Base-by-base conservation (phyloP, 805 yeast species). In the Kuraishia cidri region DNA sequence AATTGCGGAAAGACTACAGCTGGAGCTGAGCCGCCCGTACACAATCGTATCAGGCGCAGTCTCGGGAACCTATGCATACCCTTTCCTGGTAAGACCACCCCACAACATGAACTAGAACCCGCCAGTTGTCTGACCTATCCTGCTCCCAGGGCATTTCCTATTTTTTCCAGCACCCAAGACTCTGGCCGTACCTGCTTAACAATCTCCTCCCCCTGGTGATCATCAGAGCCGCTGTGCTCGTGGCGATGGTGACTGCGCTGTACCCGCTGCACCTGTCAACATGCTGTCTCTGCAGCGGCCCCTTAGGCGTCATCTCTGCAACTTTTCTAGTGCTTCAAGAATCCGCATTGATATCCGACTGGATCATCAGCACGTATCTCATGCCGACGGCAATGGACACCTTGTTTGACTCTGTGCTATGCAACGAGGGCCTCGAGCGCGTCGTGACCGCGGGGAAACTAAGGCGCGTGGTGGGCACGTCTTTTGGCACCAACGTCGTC, bases 391-490 rank as follows among this genome's bases (percentile, higher is more conserved):
- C 61, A 1, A 36, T 58, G 5, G 37, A 34, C 2, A 34, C 32
- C 8, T 42, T 56, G 2, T 61, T 60, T 38, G 65, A 61, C 31
- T 37, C 41, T 29, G 51, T 56, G 2, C 27, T 57, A 15, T 36
- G 36, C 25, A 24, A 32, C n/a, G 50, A 50, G 24, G 29, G 44
- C 29, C 23, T 32, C 1, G 19, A 50, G 19, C 47, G 47, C 5
- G 38, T 39, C 13, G 24, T 29, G 27, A 4, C n/a, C 13, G 9
- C 9, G 9, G 23, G 23, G 23, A 20, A 20, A 10, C 23, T 20
- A 7, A 20, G 23, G 23, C 23, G 23, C 10, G 23, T 20, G 10
- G 23, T 20, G 23, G 10, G 23, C n/a, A n/a, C n/a, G n/a, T n/a
- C n/a, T n/a, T n/a, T n/a, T n/a, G 9, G 9, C 9, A 7, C 7